These are phyloP conservation scores for Aspergillus heteromorphus DNA, from an alignment of 495 filamentous ascomycete species.

Conservation along the genomic window DNA sequence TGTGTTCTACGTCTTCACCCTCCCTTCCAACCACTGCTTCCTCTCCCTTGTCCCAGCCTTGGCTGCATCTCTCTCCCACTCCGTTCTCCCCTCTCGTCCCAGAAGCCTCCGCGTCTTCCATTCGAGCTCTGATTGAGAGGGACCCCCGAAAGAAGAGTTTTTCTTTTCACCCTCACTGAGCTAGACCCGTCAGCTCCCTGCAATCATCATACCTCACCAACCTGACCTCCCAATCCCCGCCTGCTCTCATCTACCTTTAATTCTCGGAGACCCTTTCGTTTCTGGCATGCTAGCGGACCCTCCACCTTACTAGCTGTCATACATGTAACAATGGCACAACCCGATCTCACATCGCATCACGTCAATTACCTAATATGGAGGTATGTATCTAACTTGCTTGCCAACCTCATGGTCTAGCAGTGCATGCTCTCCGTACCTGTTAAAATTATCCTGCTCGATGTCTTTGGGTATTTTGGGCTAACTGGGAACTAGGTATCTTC, in stretches of 20 bases:
- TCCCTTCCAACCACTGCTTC: constrained; percentile 9
- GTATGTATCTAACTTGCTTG: constrained; percentile 49
- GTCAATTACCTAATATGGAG: constrained; percentile 99
- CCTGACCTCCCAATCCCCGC: constrained; percentile 8
- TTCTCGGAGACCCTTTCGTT: constrained; percentile 17
- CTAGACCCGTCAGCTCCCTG: constrained; percentile 4
- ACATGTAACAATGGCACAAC: constrained; percentile 48
- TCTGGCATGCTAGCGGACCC: constrained; percentile 35
- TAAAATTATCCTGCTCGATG: not conserved
- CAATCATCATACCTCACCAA: constrained; percentile 12
- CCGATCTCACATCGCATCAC: constrained; percentile 76
- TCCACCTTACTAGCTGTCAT: constrained; percentile 29
- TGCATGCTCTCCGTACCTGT: not conserved
- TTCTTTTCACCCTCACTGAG: not conserved
- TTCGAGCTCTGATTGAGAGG: not conserved
- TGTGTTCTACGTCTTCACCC: not conserved
- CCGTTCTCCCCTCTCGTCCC: constrained; percentile 11
- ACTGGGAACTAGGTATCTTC: constrained; percentile 63
- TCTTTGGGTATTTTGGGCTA: constrained; percentile 10
- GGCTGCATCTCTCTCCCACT: constrained; percentile 14
- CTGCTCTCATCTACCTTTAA: constrained; percentile 5
- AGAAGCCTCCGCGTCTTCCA: constrained; percentile 2
- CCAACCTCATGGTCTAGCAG: not conserved
- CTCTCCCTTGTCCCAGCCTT: constrained; percentile 10
- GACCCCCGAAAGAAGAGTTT: not conserved